phyloP scores from a whole-genome alignment of 495 filamentous ascomycete species.

The Penicillium argentinense region DNA sequence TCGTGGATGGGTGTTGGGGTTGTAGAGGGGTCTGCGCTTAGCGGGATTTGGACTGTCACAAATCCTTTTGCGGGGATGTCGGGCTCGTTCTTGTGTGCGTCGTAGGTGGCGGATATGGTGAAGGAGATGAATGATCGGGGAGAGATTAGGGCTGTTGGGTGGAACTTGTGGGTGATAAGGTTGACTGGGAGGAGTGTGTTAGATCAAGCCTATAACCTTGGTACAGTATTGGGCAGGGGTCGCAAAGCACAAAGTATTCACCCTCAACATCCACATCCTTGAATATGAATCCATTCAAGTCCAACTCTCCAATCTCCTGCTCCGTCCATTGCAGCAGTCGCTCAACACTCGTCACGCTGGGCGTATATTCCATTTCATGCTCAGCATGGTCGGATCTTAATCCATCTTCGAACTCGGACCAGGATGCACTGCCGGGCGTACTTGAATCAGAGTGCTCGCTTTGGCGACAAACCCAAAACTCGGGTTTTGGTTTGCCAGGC shows the following conservation, averaged over 20 bases:
- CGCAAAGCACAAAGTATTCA: conserved; percentile 50
- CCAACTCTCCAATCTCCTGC: conserved; percentile 28
- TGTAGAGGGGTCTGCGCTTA: conserved; percentile 36
- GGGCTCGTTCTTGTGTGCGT: neutral
- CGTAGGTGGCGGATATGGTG: conserved; percentile 31
- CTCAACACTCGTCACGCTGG: conserved; percentile 58
- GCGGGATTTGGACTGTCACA: conserved; percentile 55
- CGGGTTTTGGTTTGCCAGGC: conserved; percentile 36
- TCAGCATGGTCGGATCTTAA: conserved; percentile 62
- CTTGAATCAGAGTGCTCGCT: conserved; percentile 58
- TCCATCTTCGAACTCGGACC: conserved; percentile 61
- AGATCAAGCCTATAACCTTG: neutral
- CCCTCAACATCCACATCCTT: conserved; percentile 51
- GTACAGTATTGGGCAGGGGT: neutral
- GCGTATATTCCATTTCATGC: conserved; percentile 73
- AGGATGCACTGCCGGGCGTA: conserved; percentile 59
- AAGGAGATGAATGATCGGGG: conserved; percentile 42
- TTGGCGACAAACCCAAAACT: conserved; percentile 68
- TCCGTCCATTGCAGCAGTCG: conserved; percentile 52
- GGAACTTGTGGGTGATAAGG: conserved; percentile 44
- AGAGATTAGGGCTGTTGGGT: conserved; percentile 31
- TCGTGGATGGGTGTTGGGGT: conserved; percentile 31
- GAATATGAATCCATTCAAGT: conserved; percentile 32
- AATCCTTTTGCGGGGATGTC: conserved; percentile 38
- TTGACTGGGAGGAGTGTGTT: conserved; percentile 33